These are phyloP conservation scores for Haplosporangium sp. DNA, from an alignment of 371 early-diverging fungal species.

Conservation along the genomic window DNA sequence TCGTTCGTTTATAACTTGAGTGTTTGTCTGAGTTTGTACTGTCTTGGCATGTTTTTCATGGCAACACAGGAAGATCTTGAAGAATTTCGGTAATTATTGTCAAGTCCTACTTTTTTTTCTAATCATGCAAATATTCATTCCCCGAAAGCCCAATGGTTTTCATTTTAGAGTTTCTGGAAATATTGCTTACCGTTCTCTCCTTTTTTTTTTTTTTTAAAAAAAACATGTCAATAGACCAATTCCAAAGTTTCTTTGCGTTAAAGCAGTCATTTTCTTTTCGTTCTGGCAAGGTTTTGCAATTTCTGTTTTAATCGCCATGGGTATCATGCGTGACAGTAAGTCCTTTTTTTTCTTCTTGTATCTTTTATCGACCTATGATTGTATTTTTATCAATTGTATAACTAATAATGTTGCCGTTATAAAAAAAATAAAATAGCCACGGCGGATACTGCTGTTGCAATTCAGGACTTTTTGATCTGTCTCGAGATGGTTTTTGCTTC, in stretches of 20 bases:
- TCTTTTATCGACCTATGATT: too few relatives aligned
- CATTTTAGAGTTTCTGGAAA: too few relatives aligned
- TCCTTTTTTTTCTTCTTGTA: background rate
- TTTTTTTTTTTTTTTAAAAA: background rate
- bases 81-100: slow-evolving; percentile 73
- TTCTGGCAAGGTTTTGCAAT: slow-evolving; percentile 96
- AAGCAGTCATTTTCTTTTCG: slow-evolving; percentile 94
- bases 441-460: slow-evolving; percentile 85
- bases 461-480: slow-evolving; percentile 94
- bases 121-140: too few relatives aligned
- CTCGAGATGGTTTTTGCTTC: slow-evolving; percentile 92
- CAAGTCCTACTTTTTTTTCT: too few relatives aligned
- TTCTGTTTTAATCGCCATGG: slow-evolving; percentile 82
- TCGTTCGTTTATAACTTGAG: slow-evolving; percentile 89
- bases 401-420: too few relatives aligned
- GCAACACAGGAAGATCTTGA: slow-evolving; percentile 86
- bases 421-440: slow-evolving; percentile 25
- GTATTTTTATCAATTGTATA: too few relatives aligned
- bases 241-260: slow-evolving; percentile 95
- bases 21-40: slow-evolving; percentile 88
- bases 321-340: slow-evolving; percentile 51
- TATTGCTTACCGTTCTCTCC: too few relatives aligned
- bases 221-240: slow-evolving; percentile 70
- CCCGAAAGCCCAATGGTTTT: too few relatives aligned
- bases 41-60: slow-evolving; percentile 90